Evolutionary conservation across 768 basidiomycete genomes (phyloP), one percentile per base, ranked within the genome.

Genomic region (Hericium coralloides): DNA sequence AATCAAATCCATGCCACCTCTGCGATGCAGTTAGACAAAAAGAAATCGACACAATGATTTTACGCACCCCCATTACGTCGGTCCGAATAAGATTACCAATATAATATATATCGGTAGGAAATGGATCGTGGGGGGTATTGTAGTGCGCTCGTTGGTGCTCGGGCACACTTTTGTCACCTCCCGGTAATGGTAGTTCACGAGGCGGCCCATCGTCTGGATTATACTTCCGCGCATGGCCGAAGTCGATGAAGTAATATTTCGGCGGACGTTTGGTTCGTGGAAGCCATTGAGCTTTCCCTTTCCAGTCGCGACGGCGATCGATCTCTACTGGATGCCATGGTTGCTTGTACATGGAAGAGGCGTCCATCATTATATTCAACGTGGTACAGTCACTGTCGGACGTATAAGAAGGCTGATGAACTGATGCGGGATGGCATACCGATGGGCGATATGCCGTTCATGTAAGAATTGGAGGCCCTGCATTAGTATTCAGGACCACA

Each of bases 1-100:
- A 69, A 2, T 63, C 65, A 15, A 67, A 43, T 22, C 63, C 63
- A 31, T 49, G 18, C 39, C 56, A 61, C 45, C 55, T 59, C 69
- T 70, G 52, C 15, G 20, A 20, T 18, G 4, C 53, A 52, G 12
- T 36, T 38, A 22, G 14, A 53, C 4, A 3, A n/a, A 15, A 49
- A 15, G 23, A n/a, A 2, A 1, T 43, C 22, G 18, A 50, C n/a
- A 31, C 31, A 8, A 9, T n/a, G 31, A 31, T 31, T 31, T 9
- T 8, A 49, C 37, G 17, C 6, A 60, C 56, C 56, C 50, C 18
- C 0, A 58, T 31, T 31, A 47, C 49, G 4, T 37, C 15, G 10
- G 45, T 12, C 3, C 49, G 38, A 17, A 60, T 53, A 4, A 58
- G 14, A 17, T 54, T 60, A 2, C 59, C 59, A 1, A 60, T 14